Evolutionary conservation across 495 filamentous ascomycete genomes (phyloP).

Genomic region (Neurospora sp.): DNA sequence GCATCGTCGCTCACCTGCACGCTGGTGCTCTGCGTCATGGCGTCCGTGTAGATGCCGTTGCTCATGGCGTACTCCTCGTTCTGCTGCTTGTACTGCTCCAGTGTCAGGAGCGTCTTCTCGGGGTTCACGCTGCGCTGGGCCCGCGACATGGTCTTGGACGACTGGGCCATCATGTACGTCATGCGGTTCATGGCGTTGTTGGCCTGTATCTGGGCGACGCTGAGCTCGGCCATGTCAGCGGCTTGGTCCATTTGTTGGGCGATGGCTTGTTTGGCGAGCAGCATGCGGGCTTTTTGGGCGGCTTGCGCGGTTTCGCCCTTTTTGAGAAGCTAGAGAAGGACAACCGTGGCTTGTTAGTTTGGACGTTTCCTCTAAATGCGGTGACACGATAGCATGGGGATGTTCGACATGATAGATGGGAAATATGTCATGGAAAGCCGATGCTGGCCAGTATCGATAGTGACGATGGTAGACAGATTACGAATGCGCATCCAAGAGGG

Average conservation of each 20-base stretch:
- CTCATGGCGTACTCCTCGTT: slow-evolving; percentile 79
- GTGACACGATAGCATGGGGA: neutral
- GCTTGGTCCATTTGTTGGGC: slow-evolving; percentile 44
- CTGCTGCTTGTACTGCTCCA: slow-evolving; percentile 74
- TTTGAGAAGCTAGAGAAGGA: slow-evolving; percentile 47
- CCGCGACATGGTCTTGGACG: slow-evolving; percentile 39
- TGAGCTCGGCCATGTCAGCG: slow-evolving; percentile 44
- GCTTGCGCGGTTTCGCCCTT: slow-evolving; percentile 67
- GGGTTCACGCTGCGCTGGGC: slow-evolving; percentile 72
- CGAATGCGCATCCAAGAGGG: neutral
- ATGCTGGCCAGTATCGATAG: slow-evolving; percentile 1
- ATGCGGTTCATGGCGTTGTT: slow-evolving; percentile 47
- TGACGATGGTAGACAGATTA: neutral
- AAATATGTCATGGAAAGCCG: neutral
- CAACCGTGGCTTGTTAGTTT: neutral
- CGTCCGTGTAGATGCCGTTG: slow-evolving; percentile 76
- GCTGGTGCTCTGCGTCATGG: slow-evolving; percentile 62
- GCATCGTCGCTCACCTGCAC: slow-evolving; percentile 72
- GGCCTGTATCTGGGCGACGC: slow-evolving; percentile 42
- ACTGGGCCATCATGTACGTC: slow-evolving; percentile 43
- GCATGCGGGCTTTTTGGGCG: slow-evolving; percentile 67
- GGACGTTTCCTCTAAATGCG: neutral
- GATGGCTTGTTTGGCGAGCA: slow-evolving; percentile 43
- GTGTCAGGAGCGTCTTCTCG: slow-evolving; percentile 50
- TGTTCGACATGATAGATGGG: neutral